Evolutionary conservation across 352 stramenopile species (phyloP), one percentile per base, ranked within the genome.

Genomic region (Globisporangium orthogonon): DNA sequence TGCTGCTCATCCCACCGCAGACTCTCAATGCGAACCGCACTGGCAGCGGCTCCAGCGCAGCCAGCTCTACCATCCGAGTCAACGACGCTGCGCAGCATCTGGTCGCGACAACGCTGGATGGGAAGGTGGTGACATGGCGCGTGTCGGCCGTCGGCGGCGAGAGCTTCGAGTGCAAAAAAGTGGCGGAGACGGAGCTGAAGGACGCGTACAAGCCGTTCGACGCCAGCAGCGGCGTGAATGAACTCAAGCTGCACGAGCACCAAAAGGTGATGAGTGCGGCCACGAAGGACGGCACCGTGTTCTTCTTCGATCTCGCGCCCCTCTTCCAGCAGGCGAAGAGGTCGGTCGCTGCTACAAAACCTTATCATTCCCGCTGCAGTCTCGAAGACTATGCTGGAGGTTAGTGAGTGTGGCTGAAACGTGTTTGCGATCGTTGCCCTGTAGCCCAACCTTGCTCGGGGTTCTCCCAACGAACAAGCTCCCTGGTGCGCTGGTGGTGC

Each of bases 271-370:
- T 87, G 47, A 86, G 66, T 14, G 78, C 70, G 11, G 60, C 74
- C 7, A 75, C 69, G 18, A 83, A 76, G 35, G 83, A 91, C 40
- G 83, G 83, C n/a, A 78, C 71, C 0, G 66, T 84, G 9, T 90
- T 80, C 60, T 82, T 91, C 45, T 84, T 89, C 43, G 78, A 92
- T 30, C 61, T 87, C 29, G 63, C 71, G 0, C 71, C 71, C 13
- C 47, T 91, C 29, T 58, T 79, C 4, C 64, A 70, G 9, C 73
- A 83, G 37, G 83, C 73, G 48, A 86, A 82, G 51, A 62, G 70
- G 71, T 87, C 31, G 70, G 33, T 28, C 23, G 2, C 7, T 31
- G 33, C 37, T 23, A 23, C 23, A 23, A 23, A 23, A 23, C 23
- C 23, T 23, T 23, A 23, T 23, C 23, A 23, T 23, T 23, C 0